Evolutionary conservation across 352 stramenopile species (phyloP).

Genomic region (Aphanomyces cochlioides): DNA sequence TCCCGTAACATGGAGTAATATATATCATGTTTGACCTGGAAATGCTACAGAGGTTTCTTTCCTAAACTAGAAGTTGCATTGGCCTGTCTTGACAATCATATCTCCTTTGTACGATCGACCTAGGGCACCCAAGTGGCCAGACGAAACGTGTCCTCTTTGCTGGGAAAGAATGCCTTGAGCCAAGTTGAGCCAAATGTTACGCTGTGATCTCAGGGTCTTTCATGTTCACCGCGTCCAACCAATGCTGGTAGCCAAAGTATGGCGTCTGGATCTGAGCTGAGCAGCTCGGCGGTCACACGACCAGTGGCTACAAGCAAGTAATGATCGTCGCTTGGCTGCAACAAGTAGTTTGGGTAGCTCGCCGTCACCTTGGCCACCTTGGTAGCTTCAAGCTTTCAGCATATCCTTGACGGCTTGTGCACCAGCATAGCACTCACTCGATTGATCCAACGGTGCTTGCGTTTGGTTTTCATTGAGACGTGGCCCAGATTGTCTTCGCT

Average conservation of each 20-base stretch:
- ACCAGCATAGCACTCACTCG: slow-evolving; percentile 7
- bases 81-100: neutral
- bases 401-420: neutral
- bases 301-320: slow-evolving; percentile 6
- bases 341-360: slow-evolving; percentile 18
- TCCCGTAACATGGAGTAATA: no score
- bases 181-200: slow-evolving; percentile 14
- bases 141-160: neutral
- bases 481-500: slow-evolving; percentile 7
- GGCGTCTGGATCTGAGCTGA: neutral
- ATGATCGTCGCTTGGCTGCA: slow-evolving; percentile 24
- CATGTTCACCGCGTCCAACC: slow-evolving; percentile 28
- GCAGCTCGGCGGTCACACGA: neutral
- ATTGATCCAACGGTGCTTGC: neutral
- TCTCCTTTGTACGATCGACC: neutral
- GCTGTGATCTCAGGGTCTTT: slow-evolving; percentile 3
- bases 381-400: neutral
- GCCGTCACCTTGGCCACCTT: neutral
- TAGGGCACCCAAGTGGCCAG: neutral
- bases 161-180: neutral
- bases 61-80: neutral
- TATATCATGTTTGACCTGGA: no score
- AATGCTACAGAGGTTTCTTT: no score
- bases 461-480: neutral
- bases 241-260: slow-evolving; percentile 29